Evolutionary conservation across 2,329 filamentous ascomycete species (phyloP), one percentile per base, ranked within the genome.

Genomic region (Talaromyces sp.): DNA sequence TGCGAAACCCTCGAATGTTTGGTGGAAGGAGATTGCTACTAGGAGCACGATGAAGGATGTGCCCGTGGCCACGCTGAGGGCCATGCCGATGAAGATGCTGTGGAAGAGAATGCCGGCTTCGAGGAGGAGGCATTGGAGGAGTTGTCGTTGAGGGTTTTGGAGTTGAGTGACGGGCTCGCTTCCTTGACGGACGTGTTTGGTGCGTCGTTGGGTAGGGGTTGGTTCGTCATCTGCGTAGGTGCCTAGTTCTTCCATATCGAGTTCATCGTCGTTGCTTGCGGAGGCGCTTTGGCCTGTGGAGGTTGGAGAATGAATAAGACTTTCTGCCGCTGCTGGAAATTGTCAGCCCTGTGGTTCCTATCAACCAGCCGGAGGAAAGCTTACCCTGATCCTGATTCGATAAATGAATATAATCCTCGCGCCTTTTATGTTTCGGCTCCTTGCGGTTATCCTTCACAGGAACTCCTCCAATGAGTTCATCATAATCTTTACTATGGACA

Each of bases 1-100:
- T 0, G 92, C 92, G 15, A 96, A 87, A 1, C 92, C 92, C 79
- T 96, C 92, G 69, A 96, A 96, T 0, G 91, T 92, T 79, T 96
- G 91, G 73, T 95, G 91, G 77, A 94, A 93, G 69, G 86, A 88
- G 68, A 95, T 93, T 59, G 91, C 91, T 34, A 93, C 83, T 0
- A 95, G 82, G 68, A 95, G 91, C 13, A 94, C 90, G 49, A 92
- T 82, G 73, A 95, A 95, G 1, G 90, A 87, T 0, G 91, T 89
- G 0, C 91, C 91, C 0, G 90, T 92, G 0, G 91, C 89, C 0
- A 95, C 91, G 0, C 90, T 92, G 34, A 95, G 84, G 3, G 91
- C 91, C 90, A 94, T 93, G 68, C 91, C 91, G 71, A 95, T 94
- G 73, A 95, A 95, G 63, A 95, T 84, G 72, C 88, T 91, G 80